Conservation (phyloP, 805 yeast genomes). For the Blastobotrys terrestris region DNA sequence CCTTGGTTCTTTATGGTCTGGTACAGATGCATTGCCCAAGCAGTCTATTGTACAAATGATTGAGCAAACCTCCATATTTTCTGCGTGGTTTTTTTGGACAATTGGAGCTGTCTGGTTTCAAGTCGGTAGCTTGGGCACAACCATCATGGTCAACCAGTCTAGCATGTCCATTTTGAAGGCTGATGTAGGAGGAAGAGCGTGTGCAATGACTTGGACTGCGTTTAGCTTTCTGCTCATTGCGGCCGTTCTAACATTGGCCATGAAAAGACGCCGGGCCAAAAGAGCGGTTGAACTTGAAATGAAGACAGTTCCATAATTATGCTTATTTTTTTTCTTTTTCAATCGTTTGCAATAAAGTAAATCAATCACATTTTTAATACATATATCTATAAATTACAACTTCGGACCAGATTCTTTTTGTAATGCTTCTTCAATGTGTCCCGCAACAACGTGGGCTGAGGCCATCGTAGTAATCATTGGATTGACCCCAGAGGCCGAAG, state of each 20-base stretch:
- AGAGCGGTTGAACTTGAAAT: not conserved
- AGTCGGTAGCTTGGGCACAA: constrained; percentile 16
- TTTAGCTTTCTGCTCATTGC: constrained; percentile 16
- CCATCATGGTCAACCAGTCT: constrained; percentile 13
- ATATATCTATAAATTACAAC: not conserved
- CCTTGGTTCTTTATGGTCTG: constrained; percentile 7
- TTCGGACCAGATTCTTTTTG: constrained; percentile 3
- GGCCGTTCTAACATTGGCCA: not conserved
- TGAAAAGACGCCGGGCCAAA: not conserved
- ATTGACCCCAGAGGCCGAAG: constrained; percentile 49
- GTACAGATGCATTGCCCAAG: constrained; percentile 8
- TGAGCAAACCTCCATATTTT: constrained; percentile 1
- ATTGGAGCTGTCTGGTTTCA: constrained; percentile 23
- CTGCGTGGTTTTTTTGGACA: constrained; percentile 17
- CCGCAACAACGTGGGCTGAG: constrained; percentile 39
- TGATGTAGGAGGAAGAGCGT: constrained; percentile 14
- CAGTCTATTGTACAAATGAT: constrained; percentile 1
- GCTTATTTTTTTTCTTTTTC: too few species aligned
- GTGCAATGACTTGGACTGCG: constrained; percentile 21
- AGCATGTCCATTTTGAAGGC: constrained; percentile 14
- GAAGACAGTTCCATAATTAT: not conserved
- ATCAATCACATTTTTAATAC: not conserved
- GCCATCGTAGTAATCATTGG: constrained; percentile 49
- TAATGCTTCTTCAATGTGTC: constrained; percentile 32
- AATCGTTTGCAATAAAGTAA: too few species aligned